Percentiles rank a stretch among this genome's conserved stretches.
Evolutionary conservation across 2,329 filamentous ascomycete genomes (phyloP).

Genomic region (Fusarium drepaniforme): DNA sequence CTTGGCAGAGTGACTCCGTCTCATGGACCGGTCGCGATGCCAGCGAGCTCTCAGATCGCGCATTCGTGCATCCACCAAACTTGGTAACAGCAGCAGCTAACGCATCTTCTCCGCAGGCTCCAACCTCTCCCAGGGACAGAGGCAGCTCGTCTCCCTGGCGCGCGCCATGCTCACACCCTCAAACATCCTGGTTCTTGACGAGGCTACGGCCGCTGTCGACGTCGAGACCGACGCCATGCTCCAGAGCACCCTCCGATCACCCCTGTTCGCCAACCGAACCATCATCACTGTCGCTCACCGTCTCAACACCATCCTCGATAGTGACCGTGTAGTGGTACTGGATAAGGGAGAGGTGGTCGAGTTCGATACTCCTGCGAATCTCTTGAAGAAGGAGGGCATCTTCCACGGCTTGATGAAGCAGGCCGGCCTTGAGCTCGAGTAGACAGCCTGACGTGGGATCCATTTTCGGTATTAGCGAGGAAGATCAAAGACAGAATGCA

Average conservation of each 20-base stretch:
- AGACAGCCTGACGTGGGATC: neutral
- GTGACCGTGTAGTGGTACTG: slow-evolving; percentile 91
- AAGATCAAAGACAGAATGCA: neutral
- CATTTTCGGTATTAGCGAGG: neutral
- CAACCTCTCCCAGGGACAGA: slow-evolving; percentile 94
- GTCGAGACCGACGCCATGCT: slow-evolving; percentile 77
- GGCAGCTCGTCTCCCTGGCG: slow-evolving; percentile 92
- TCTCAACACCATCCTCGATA: slow-evolving; percentile 95
- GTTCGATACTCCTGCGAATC: slow-evolving; percentile 86
- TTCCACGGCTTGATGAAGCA: slow-evolving; percentile 95
- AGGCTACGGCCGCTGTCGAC: slow-evolving; percentile 87
- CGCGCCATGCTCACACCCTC: slow-evolving; percentile 94
- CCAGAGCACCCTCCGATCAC: slow-evolving; percentile 72
- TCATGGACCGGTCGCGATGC: neutral
- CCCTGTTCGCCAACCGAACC: slow-evolving; percentile 87
- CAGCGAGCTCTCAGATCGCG: slow-evolving; percentile 11
- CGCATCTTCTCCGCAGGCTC: slow-evolving; percentile 70
- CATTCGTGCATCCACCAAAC: slow-evolving; percentile 1
- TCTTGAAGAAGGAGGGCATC: slow-evolving; percentile 80
- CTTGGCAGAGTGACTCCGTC: slow-evolving; percentile 15
- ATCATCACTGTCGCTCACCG: slow-evolving; percentile 99
- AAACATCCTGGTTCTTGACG: slow-evolving; percentile 96
- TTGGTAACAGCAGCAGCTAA: slow-evolving; percentile 30
- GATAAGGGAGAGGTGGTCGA: slow-evolving; percentile 92
- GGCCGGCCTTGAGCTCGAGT: slow-evolving; percentile 76